Percentiles rank a stretch among this genome's conserved stretches.
Conservation (phyloP, 176 grass and related monocot species). For the Puya raimondii region DNA sequence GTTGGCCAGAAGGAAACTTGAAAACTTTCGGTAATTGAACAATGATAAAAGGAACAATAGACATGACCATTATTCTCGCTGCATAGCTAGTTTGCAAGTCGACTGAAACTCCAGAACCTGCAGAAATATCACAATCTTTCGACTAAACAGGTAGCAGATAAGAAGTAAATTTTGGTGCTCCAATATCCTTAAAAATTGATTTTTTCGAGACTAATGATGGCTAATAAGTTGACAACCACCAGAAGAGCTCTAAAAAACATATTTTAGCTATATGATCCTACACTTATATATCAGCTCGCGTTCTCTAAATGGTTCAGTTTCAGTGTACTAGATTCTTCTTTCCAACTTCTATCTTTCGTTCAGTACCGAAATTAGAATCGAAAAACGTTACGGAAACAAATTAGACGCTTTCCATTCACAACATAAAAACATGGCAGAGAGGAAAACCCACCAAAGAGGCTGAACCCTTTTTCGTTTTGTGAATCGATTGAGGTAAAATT, state of each 20-base stretch:
- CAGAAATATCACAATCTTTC: constrained; percentile 13
- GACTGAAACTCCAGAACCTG: constrained; percentile 75
- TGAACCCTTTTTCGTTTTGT: constrained; percentile 55
- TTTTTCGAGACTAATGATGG: background rate
- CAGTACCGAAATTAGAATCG: background rate
- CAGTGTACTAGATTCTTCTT: too few relatives aligned
- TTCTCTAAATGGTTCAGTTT: too few relatives aligned
- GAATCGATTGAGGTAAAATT: constrained; percentile 55
- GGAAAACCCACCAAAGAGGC: constrained; percentile 43
- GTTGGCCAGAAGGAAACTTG: constrained; percentile 53
- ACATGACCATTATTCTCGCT: constrained; percentile 79
- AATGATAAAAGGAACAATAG: constrained; percentile 78
- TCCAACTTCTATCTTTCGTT: too few relatives aligned
- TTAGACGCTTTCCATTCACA: background rate
- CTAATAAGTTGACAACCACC: too few relatives aligned
- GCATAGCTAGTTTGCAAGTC: constrained; percentile 74
- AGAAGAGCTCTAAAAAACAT: too few relatives aligned
- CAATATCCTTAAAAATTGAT: background rate
- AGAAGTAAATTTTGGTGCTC: background rate
- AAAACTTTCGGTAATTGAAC: constrained; percentile 74
- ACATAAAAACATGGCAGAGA: background rate
- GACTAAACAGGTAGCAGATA: background rate
- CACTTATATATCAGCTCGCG: too few relatives aligned
- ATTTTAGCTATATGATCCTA: too few relatives aligned
- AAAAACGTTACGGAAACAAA: background rate